Evolutionary conservation across 306 rosid genomes (phyloP).

Genomic region (Astragalus membranaceus): DNA sequence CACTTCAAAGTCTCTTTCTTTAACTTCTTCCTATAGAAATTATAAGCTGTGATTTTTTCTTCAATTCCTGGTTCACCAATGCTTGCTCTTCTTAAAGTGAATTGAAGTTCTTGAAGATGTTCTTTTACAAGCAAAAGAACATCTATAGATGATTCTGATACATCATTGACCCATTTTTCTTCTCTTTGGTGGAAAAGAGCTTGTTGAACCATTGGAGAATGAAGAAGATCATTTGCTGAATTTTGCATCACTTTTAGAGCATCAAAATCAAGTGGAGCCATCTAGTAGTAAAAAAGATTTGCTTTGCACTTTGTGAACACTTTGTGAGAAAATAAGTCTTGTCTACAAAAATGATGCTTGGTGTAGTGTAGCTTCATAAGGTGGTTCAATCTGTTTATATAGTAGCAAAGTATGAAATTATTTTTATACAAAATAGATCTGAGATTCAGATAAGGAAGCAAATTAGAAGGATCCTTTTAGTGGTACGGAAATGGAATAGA

Average conservation of each 20-base stretch:
- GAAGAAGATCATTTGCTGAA: slow-evolving; percentile 51
- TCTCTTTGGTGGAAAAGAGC: slow-evolving; percentile 26
- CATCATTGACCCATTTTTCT: slow-evolving; percentile 46
- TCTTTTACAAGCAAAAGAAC: slow-evolving; percentile 43
- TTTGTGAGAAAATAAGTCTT: neutral
- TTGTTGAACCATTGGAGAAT: slow-evolving; percentile 41
- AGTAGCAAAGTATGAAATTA: neutral
- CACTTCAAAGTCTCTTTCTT: slow-evolving; percentile 54
- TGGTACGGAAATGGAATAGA: slow-evolving; percentile 31
- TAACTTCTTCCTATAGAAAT: slow-evolving; percentile 39
- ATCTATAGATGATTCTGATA: slow-evolving; percentile 55
- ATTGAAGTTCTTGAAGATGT: slow-evolving; percentile 53
- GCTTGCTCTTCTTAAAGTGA: slow-evolving; percentile 33
- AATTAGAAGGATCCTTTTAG: slow-evolving; percentile 21
- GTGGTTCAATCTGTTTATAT: slow-evolving; percentile 4
- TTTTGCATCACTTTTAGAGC: slow-evolving; percentile 48
- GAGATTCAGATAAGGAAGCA: slow-evolving; percentile 32
- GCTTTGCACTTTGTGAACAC: neutral
- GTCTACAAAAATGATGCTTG: neutral
- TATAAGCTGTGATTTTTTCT: slow-evolving; percentile 30
- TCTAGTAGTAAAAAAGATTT: too few species aligned
- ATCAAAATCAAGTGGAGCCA: slow-evolving; percentile 47
- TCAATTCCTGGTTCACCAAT: slow-evolving; percentile 24
- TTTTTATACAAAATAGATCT: slow-evolving; percentile 24
- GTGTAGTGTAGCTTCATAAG: neutral